Evolutionary conservation across 2,329 filamentous ascomycete genomes (phyloP), one percentile per base, ranked within the genome.

Genomic region (Triangularia verruculosa): DNA sequence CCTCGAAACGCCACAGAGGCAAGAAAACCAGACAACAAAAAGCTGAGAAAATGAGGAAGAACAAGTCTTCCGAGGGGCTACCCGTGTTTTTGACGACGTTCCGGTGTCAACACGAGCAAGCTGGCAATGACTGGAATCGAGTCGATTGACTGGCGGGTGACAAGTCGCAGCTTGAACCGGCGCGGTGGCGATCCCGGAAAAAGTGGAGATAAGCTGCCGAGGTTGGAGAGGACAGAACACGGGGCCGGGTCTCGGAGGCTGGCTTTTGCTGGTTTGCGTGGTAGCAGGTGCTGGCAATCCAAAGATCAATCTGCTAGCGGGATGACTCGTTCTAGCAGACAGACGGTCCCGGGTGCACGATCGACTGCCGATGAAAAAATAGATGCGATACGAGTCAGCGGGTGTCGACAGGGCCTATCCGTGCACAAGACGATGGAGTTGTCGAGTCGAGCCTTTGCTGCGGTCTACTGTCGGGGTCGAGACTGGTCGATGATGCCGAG

Each of bases 121-220:
- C 20, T 61, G 62, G 51, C 28, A 53, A 61, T 47, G 34, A 39
- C 28, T 43, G 17, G 30, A 39, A 60, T 32, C 60, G 30, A 52
- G 47, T 28, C 5, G 9, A 5, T 28, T 4, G 27, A 28, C 9
- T 28, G 27, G 27, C 27, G 25, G 15, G n/a, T 43, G 27, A 58
- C 32, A 47, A 58, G 56, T 57, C 55, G 55, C 25, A 30, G 61
- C 56, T 54, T 39, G 52, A 9, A 34, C 32, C 63, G 56, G 61
- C 59, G 54, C 55, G 20, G 63, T 68, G 69, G 69, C 68, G 63
- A 68, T 67, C 65, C 59, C 67, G 65, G 64, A 55, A 67, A 66
- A 63, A 62, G 66, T 63, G 65, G 67, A 57, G 32, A 62, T 13
- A 20, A 11, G 34, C 39, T 47, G 39, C 39, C 39, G 39, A 47